Evolutionary conservation across 2,329 filamentous ascomycete genomes (phyloP).

Genomic region (Diplodia scrobiculata): DNA sequence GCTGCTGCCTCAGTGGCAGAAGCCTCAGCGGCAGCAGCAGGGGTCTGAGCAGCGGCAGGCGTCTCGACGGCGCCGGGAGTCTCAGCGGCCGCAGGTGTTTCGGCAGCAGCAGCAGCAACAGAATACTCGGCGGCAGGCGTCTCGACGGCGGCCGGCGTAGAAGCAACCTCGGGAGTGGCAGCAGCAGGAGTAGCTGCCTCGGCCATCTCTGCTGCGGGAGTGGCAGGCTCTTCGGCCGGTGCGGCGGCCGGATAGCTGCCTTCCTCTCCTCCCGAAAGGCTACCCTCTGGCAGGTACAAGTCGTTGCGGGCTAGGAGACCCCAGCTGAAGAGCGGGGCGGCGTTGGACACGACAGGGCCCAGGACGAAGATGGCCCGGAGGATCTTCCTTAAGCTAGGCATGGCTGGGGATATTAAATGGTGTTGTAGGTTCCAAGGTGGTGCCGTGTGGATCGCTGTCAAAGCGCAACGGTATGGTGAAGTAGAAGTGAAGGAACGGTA

Average conservation of each 20-base stretch:
- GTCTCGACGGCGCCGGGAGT: slow-evolving; percentile 30
- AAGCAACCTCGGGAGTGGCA: neutral
- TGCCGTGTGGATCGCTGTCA: slow-evolving; percentile 10
- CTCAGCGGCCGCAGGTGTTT: neutral
- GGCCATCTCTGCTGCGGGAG: neutral
- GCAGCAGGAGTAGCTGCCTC: slow-evolving; percentile 30
- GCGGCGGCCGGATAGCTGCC: slow-evolving; percentile 25
- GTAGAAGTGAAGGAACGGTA: slow-evolving; percentile 4
- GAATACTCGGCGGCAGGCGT: slow-evolving; percentile 14
- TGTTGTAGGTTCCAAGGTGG: neutral
- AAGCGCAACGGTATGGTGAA: slow-evolving; percentile 2
- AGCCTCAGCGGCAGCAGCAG: slow-evolving; percentile 15
- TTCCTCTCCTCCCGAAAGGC: neutral
- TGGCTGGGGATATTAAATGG: slow-evolving; percentile 34
- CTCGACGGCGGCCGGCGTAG: neutral
- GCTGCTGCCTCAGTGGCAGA: slow-evolving; percentile 2
- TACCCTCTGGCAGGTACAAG: slow-evolving; percentile 10
- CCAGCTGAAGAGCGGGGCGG: neutral
- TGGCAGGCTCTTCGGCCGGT: slow-evolving; percentile 5
- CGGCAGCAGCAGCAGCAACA: slow-evolving; percentile 3
- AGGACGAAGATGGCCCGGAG: slow-evolving; percentile 43
- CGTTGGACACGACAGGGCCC: slow-evolving; percentile 37
- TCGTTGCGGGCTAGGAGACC: neutral
- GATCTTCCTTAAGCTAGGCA: slow-evolving; percentile 45
- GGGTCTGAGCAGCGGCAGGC: slow-evolving; percentile 9